Evolutionary conservation across 1,139 yeast genomes (phyloP).

Genomic region (Nakaseomyces sp.): DNA sequence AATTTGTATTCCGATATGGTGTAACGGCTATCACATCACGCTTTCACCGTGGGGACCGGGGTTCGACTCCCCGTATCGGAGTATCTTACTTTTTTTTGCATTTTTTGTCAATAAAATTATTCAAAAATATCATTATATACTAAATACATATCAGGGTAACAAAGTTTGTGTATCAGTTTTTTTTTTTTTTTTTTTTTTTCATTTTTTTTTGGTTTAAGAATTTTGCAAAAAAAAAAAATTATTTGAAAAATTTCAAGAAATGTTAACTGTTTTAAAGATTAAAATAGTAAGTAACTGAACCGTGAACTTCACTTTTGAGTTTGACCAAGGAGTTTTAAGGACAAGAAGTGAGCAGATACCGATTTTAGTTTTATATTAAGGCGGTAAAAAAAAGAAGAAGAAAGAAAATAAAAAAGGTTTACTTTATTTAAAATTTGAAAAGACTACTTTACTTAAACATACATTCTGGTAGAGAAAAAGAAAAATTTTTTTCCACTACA

Average conservation of each 20-base stretch:
- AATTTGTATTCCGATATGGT: constrained; percentile 25
- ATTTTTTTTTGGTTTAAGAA: no score
- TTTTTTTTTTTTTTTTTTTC: not conserved
- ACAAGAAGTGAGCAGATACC: no score
- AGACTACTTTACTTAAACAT: not conserved
- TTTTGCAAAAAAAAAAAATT: not conserved
- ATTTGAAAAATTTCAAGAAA: not conserved
- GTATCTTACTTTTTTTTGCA: constrained; percentile 8
- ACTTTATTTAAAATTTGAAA: no score
- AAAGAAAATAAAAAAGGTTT: no score
- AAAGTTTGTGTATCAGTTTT: not conserved
- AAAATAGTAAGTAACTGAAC: no score
- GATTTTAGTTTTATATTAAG: no score
- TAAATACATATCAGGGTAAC: not conserved
- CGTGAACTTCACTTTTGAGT: no score
- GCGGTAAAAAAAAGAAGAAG: no score
- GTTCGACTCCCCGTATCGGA: constrained; percentile 33
- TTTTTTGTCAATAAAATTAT: not conserved
- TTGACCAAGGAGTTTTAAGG: no score
- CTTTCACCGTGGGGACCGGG: constrained; percentile 33
- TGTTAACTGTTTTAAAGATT: no score
- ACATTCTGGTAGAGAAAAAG: no score
- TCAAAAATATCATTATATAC: not conserved
- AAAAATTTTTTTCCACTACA: no score
- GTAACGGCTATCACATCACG: constrained; percentile 32